Evolutionary conservation across 495 filamentous ascomycete genomes (phyloP), one percentile per base, ranked within the genome.

Genomic region (Extremus antarcticus): DNA sequence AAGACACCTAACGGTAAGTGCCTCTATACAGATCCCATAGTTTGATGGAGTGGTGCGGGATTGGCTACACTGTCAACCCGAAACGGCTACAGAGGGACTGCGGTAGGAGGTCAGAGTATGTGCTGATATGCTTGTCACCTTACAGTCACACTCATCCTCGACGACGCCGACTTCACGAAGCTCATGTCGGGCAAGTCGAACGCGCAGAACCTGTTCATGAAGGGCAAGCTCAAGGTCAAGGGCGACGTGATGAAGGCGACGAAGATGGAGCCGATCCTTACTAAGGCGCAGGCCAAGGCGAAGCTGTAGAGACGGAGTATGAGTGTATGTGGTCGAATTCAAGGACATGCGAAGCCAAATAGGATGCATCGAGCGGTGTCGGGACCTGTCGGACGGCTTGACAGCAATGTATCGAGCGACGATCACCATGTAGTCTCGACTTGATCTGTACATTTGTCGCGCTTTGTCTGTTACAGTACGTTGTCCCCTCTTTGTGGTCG

Each of bases 171-270:
- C 66, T 98, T 98, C 62, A 76, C 71, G 24, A 80, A 80, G 65
- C 79, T 98, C 53, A 82, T 94, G 48, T 67, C 78, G 48, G 92
- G 94, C 63, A 90, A 94, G 78, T 88, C 85, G 65, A 90, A 95
- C 60, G 90, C 92, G 50, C 92, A 97, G 79, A 82, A 83, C 63
- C 71, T 98, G 54, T 98, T 97, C 75, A 96, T 98, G 90, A 78
- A 78, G 8, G 92, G 92, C 65, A 95, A 94, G 77, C 77, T 98
- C 66, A 98, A 96, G 84, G 81, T 97, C 65, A 94, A 90, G 80
- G 92, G 92, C 47, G 88, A 97, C 71, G 83, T 98, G 47, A 97
- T 97, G 94, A 94, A 94, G 81, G 92, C 92, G 22, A 96, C 92
- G 43, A 95, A 94, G 82, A 83, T 92, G 72, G 88, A 95, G 70